Conservation (phyloP, 2,329 filamentous ascomycete genomes). For the Aspergillus bombycis region DNA sequence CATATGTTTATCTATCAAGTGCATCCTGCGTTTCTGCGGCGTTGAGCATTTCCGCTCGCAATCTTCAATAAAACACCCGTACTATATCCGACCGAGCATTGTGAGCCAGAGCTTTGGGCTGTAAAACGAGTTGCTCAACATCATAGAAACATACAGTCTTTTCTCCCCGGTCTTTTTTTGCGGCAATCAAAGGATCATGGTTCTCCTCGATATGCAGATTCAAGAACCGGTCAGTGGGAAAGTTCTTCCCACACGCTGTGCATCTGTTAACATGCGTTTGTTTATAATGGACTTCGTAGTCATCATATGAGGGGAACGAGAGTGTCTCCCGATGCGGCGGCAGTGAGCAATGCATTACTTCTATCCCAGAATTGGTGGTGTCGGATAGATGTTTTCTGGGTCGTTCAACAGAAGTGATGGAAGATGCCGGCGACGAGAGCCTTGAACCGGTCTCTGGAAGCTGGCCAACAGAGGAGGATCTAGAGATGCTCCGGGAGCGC, state of each 20-base stretch:
- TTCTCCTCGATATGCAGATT: slow-evolving; percentile 86
- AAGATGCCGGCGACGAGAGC: slow-evolving; percentile 33
- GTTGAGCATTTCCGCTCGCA: slow-evolving; percentile 85
- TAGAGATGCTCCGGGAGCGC: slow-evolving; percentile 35
- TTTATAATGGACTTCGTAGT: slow-evolving; percentile 86
- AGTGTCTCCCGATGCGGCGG: slow-evolving; percentile 75
- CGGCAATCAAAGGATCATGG: slow-evolving; percentile 78
- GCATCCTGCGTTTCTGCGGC: slow-evolving; percentile 79
- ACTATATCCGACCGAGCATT: slow-evolving; percentile 57
- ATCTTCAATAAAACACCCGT: slow-evolving; percentile 83
- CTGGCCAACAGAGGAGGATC: slow-evolving; percentile 44
- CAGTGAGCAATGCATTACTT: slow-evolving; percentile 76
- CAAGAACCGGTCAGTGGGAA: slow-evolving; percentile 81
- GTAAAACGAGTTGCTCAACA: not conserved
- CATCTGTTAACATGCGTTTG: slow-evolving; percentile 84
- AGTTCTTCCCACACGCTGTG: slow-evolving; percentile 80
- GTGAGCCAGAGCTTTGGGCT: not conserved
- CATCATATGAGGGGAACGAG: slow-evolving; percentile 72
- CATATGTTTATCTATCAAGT: slow-evolving; percentile 92
- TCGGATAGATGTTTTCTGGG: slow-evolving; percentile 67
- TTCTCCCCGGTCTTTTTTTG: slow-evolving; percentile 76
- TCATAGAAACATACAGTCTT: slow-evolving; percentile 67
- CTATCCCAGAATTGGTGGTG: slow-evolving; percentile 30
- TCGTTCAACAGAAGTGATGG: slow-evolving; percentile 24
- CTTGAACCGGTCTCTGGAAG: slow-evolving; percentile 23